Base-by-base conservation (phyloP, 495 filamentous ascomycete species). In the Aspergillus leporis region DNA sequence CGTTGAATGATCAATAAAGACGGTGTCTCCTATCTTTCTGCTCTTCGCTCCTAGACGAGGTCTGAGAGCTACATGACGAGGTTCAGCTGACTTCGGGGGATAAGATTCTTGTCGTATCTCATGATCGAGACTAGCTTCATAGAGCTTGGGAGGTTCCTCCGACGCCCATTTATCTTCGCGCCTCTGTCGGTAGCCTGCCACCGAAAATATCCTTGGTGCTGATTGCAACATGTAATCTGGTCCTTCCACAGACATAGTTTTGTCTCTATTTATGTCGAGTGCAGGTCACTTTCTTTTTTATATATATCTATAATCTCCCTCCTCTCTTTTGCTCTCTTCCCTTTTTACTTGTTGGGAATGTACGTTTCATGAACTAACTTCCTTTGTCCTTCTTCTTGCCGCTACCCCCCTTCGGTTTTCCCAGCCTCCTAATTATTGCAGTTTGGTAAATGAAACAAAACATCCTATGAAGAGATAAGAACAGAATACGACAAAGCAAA, bases 31-130 rank as follows among this genome's bases (percentile, higher is more conserved):
- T 40, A 22, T 23, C 19, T 36, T 45, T 34, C 8, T 23, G 31
- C 22, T 7, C 21, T 21, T 46, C 21, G 18, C 34, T 34, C 48
- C 19, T 19, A 41, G 23, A 47, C 43, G 25, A 61, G 25, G 23
- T 38, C 51, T 46, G 56, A 60, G 56, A 53, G 36, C 40, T 58
- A 46, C 45, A 50, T 40, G 13, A 19, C 52, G 13, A 41, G 38
- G 32, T 34, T 54, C 61, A 66, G 64, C 64, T 63, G 64, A 66
- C 58, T 47, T 61, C 58, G 55, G 61, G 61, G 59, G 58, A 59
- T 60, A 45, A 28, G 18, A 45, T 45, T 45, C 4, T 45, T 8
- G 21, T 46, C 55, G 55, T 62, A 66, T 63, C 63, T 59, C 56
- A 65, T 65, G 63, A 66, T 66, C 57, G 53, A 58, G 32, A 23